Base-by-base conservation (phyloP, 345 rosid genomes). In the Adansonia digitata region DNA sequence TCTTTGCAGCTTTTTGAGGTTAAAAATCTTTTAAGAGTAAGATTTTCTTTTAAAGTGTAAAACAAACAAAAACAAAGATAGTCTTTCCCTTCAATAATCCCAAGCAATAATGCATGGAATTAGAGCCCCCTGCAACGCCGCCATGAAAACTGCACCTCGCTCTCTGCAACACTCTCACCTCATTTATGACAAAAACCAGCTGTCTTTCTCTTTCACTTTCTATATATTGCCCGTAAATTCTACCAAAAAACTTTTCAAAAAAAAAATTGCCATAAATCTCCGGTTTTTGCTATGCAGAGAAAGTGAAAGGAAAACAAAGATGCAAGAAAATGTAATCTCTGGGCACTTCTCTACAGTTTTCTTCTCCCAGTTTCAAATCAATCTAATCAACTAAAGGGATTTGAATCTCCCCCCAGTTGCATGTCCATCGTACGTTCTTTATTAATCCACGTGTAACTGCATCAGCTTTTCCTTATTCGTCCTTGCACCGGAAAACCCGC, bases 401-500 rank as follows among this genome's bases (percentile, higher is more conserved):
- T 48, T 5, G 11, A 17, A 69, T 70, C 69, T 13, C 39, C 18
- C 69, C 9, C 39, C 18, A 80, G 62, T 77, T 68, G 42, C 60
- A 43, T 43, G n/a, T 17, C 20, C 31, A 82, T 79, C 85, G 1
- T 11, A 80, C 81, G 86, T 81, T 43, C 13, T 0, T 5, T 0
- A 0, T 60, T 13, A 11, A 0, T 24, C 80, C 88, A 88, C 91
- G 89, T 86, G 91, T 79, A 85, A 80, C 13, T 12, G 48, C 91
- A 76, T 80, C 77, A 77, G 85, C 84, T 85, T 82, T 86, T 80
- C 40, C 82, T 83, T 83, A 81, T 82, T 88, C 81, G 87, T 81
- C 88, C 88, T 85, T 86, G 85, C 85, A 83, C 91, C 94, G 85
- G 82, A 82, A 84, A 85, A 84, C 88, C 82, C 85, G 91, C 86